Evolutionary conservation across 2,329 filamentous ascomycete species (phyloP).

Genomic region (Ophiognomonia clavigignenti-juglandacearum): DNA sequence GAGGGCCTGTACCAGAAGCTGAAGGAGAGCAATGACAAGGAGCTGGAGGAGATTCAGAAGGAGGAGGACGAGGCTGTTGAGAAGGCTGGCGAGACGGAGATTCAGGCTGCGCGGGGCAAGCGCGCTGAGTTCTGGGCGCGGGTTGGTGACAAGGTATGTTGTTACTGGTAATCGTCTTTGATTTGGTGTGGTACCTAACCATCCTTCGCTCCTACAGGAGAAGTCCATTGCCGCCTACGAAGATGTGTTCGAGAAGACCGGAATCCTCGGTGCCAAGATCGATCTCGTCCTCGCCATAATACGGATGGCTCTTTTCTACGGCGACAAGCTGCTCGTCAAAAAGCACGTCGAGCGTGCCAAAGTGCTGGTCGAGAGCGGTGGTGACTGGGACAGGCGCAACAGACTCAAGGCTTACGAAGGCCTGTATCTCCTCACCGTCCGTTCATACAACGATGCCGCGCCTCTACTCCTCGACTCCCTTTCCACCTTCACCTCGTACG

Average conservation of each 20-base stretch:
- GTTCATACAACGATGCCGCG: conserved; percentile 83
- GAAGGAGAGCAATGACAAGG: conserved; percentile 71
- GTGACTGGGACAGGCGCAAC: conserved; percentile 98
- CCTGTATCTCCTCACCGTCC: conserved; percentile 84
- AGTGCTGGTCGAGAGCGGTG: conserved; percentile 85
- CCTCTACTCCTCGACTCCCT: conserved; percentile 93
- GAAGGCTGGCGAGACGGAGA: conserved; percentile 93
- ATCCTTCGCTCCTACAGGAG: conserved; percentile 53
- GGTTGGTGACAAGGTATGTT: conserved; percentile 84
- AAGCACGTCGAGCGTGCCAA: conserved; percentile 89
- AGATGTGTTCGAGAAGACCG: conserved; percentile 93
- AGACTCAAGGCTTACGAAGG: conserved; percentile 98
- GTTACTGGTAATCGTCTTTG: background rate
- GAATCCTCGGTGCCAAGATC: conserved; percentile 93
- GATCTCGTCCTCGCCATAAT: conserved; percentile 95
- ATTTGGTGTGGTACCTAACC: background rate
- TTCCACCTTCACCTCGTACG: conserved; percentile 97
- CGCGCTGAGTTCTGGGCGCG: conserved; percentile 93
- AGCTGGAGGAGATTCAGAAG: conserved; percentile 72
- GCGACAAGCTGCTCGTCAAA: conserved; percentile 86
- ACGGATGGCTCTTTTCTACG: conserved; percentile 92
- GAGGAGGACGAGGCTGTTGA: conserved; percentile 92
- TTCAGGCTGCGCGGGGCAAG: conserved; percentile 89
- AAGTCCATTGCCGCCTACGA: conserved; percentile 92
- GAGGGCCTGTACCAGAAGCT: conserved; percentile 78